Conservation (phyloP, 1,284 basidiomycete genomes). For the Rhizopogon hawkerae region DNA sequence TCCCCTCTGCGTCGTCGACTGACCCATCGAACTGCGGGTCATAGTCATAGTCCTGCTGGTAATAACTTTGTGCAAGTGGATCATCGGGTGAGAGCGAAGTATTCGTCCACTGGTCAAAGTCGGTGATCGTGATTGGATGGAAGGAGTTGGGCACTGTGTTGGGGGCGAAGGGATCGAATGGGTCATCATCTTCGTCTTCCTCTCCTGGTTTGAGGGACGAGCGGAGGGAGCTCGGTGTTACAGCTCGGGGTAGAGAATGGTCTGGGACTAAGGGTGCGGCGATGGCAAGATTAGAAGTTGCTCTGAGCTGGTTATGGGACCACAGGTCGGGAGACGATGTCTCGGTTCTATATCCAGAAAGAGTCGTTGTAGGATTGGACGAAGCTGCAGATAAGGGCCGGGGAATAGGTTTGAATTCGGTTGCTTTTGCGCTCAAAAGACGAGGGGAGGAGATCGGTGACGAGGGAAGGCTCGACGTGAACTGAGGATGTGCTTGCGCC, state of each 20-base stretch:
- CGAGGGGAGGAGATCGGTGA: conserved; percentile 54
- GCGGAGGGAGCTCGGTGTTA: conserved; percentile 40
- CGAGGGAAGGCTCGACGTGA: conserved; percentile 62
- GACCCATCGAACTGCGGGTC: conserved; percentile 32
- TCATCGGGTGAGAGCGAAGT: conserved; percentile 45
- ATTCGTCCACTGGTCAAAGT: conserved; percentile 57
- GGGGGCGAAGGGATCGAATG: conserved; percentile 63
- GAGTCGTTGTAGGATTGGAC: conserved; percentile 51
- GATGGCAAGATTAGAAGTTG: conserved; percentile 78
- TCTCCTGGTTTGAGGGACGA: conserved; percentile 51
- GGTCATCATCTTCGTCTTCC: conserved; percentile 61
- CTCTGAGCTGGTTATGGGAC: conserved; percentile 66
- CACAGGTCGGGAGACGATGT: conserved; percentile 76
- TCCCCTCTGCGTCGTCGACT: conserved; percentile 46
- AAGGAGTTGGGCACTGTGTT: conserved; percentile 45
- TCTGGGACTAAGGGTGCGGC: conserved; percentile 80
- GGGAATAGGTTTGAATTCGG: conserved; percentile 60
- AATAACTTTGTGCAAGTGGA: conserved; percentile 27
- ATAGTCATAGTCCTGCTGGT: conserved; percentile 27
- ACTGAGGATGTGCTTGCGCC: conserved; percentile 43
- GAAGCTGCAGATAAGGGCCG: conserved; percentile 65
- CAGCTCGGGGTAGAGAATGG: conserved; percentile 42
- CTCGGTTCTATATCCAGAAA: conserved; percentile 49
- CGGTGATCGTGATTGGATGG: conserved; percentile 52
- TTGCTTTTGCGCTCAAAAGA: conserved; percentile 59